Evolutionary conservation across 2,329 filamentous ascomycete genomes (phyloP), one percentile per base, ranked within the genome.

Genomic region (Trichoderma citrinoviride): DNA sequence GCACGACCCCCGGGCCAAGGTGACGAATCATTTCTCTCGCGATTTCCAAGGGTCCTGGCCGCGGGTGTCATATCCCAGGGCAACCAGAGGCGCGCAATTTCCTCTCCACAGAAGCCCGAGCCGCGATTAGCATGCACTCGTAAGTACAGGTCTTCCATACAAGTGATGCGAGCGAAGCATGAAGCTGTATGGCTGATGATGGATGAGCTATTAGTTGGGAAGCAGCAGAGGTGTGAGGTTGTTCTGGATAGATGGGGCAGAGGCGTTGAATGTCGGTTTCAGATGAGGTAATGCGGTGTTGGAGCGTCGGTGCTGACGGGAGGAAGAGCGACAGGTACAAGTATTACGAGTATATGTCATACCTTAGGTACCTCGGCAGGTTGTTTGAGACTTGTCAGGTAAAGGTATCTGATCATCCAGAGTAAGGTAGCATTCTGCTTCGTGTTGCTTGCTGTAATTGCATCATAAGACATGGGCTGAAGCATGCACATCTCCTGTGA

Each of bases 31-130:
- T 41, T 65, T 65, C 41, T 61, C n/a, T 61, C 52, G 55, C 56
- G 49, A 61, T 61, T 60, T 47, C 52, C 50, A 54, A 37, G 56
- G 56, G 49, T 37, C 57, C 47, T 37, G 41, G 47, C 64, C 25
- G 47, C 57, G 61, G 54, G 60, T 66, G 52, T 68, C 67, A 70
- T 68, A 70, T 67, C 68, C 67, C 64, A 68, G 66, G 63, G 66
- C 66, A 69, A 68, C 68, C 57, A 23, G 58, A 41, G 21, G 49
- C 19, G 50, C 49, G 43, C 50, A 61, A 65, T 56, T 61, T 65
- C 49, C 56, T 54, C 56, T 60, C 47, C 55, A 55, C 55, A 54
- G 49, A 50, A 50, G 46, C 44, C n/a, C 21, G 2, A 50, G 44
- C 17, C 33, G 44, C 33, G 33, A 37, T 37, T 37, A 14, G 33